A percentile compares a stretch with the other conserved stretches of the same genome.
These are phyloP conservation scores for Rhizophagus prolifer DNA, from an alignment of 192 early-diverging fungal genomes.

Conservation along the genomic window DNA sequence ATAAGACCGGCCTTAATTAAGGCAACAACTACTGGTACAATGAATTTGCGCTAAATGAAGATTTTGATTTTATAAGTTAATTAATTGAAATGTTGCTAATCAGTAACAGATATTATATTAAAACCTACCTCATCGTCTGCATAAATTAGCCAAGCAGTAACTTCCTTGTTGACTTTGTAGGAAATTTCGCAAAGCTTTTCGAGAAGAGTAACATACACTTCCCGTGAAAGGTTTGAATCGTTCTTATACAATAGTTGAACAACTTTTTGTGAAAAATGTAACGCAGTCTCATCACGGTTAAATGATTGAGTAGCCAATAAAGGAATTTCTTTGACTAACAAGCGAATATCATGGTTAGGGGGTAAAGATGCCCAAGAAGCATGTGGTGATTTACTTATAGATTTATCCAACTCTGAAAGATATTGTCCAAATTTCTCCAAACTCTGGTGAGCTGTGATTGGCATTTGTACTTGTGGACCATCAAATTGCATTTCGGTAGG, in stretches of 20 bases:
- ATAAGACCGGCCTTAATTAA: slow-evolving; percentile 82
- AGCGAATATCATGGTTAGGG: slow-evolving; percentile 74
- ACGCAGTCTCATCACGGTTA: slow-evolving; percentile 74
- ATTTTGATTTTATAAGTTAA: background rate
- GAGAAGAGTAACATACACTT: slow-evolving; percentile 80
- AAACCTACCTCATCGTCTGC: slow-evolving; percentile 75
- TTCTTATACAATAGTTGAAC: slow-evolving; percentile 82
- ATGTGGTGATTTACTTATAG: slow-evolving; percentile 54
- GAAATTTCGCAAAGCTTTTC: slow-evolving; percentile 86
- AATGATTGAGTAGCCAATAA: slow-evolving; percentile 67
- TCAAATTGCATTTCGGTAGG: slow-evolving; percentile 15
- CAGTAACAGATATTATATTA: background rate
- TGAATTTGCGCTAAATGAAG: slow-evolving; percentile 68
- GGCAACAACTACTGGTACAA: slow-evolving; percentile 78
- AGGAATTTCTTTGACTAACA: slow-evolving; percentile 74
- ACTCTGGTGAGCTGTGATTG: slow-evolving; percentile 51
- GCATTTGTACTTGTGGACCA: slow-evolving; percentile 30
- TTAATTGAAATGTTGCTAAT: background rate
- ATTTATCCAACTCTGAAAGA: slow-evolving; percentile 78
- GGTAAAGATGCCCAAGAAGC: slow-evolving; percentile 68
- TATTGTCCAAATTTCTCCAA: slow-evolving; percentile 63
- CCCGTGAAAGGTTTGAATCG: slow-evolving; percentile 71
- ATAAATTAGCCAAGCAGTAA: slow-evolving; percentile 89
- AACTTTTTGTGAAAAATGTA: slow-evolving; percentile 87
- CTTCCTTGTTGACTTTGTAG: slow-evolving; percentile 74